A percentile compares a stretch with the other conserved stretches of the same genome.
These are phyloP conservation scores for Dictyostelium discoideum DNA, from an alignment of 78 protist species.

Conservation along the genomic window DNA sequence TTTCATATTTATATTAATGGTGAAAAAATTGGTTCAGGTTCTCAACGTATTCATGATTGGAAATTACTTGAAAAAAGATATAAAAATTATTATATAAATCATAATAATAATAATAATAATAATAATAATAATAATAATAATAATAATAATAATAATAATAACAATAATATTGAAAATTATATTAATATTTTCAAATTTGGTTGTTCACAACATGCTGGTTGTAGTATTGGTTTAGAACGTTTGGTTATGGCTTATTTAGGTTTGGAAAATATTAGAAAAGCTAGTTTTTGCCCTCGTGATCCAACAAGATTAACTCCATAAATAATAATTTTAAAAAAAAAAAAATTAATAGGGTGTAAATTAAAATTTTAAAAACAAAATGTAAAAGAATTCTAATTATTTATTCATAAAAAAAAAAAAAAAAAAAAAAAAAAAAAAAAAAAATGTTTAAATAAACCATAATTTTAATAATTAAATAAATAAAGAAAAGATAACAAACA, in stretches of 20 bases:
- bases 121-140: neutral
- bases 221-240: constrained; percentile 98
- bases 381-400: too few relatives aligned
- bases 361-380: too few relatives aligned
- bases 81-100: constrained; percentile 56
- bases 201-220: constrained; percentile 99
- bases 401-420: too few relatives aligned
- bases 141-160: neutral
- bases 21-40: constrained; percentile 99
- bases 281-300: constrained; percentile 98
- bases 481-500: too few relatives aligned
- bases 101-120: too few relatives aligned
- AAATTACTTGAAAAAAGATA: constrained; percentile 81
- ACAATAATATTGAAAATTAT: constrained; percentile 85
- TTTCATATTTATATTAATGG: constrained; percentile 99
- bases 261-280: constrained; percentile 93
- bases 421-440: too few relatives aligned
- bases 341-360: neutral
- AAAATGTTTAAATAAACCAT: too few relatives aligned
- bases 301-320: constrained; percentile 95
- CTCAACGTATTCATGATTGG: constrained; percentile 99
- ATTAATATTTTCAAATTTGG: constrained; percentile 98
- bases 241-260: constrained; percentile 96
- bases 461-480: too few relatives aligned
- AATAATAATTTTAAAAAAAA: neutral